Evolutionary conservation across 345 rosid species (phyloP), one percentile per base, ranked within the genome.

Genomic region (Euphorbia pulcherrima): DNA sequence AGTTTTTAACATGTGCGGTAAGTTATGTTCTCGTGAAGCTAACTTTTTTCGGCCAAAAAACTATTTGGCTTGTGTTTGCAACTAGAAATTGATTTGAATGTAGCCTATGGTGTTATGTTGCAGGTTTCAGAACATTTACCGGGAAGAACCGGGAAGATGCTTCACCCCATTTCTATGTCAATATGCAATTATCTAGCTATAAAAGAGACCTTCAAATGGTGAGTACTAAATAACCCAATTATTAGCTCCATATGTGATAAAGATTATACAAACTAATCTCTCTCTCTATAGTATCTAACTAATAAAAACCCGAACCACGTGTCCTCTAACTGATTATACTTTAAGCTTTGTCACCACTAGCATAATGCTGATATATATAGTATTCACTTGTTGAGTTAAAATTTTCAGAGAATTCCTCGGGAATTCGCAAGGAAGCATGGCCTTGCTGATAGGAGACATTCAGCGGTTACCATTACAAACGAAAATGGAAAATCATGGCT

Each of bases 351-450:
- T n/a, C n/a, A n/a, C n/a, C n/a, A n/a, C n/a, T 33, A 7, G 7
- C 37, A 33, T 33, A 33, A 33, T 33, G 28, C 2, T 9, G 13
- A 33, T 16, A 0, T 33, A 60, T 60, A n/a, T 4, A 1, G 13
- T n/a, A n/a, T 53, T 44, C 20, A 27, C 63, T 9, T 60, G 1
- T 44, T 16, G 62, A 18, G 16, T 62, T 62, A 17, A 44, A 44
- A 44, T 44, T 14, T 70, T 68, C 68, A 70, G 74, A 33, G 21
- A 24, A 40, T 70, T 39, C 74, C 68, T 3, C 53, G n/a, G 17
- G 4, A 54, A 4, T 62, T 63, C 11, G 74, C 48, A 0, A 27
- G 8, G 26, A 27, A 4, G 16, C 6, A 21, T 71, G 62, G 41
- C 33, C 62, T 71, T 53, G 17, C 12, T 39, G n/a, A 27, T 5